Percentiles rank a stretch among this genome's conserved stretches.
Evolutionary conservation across 192 early-diverging fungal species (phyloP).

Genomic region (Coemansia sp.): DNA sequence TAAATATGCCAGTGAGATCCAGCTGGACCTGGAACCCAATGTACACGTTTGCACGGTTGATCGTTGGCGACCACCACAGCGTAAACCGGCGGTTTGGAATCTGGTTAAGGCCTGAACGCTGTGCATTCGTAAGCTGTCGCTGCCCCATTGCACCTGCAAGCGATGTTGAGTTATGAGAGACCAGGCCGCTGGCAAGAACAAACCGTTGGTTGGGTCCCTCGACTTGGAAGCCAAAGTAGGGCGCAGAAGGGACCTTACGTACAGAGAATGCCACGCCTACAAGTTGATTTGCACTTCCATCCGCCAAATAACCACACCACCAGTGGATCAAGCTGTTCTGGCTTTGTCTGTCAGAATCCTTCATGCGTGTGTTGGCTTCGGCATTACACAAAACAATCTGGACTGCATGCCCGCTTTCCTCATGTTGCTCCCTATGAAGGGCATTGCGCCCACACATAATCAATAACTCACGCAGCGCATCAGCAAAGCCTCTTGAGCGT

Average conservation of each 20-base stretch:
- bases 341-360: not conserved
- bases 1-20: conserved; percentile 99
- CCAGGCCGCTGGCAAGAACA: conserved; percentile 50
- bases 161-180: conserved; percentile 59
- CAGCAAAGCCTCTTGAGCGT: not conserved
- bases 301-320: not conserved
- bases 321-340: not conserved
- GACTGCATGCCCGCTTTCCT: not conserved
- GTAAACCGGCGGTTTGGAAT: conserved; percentile 99
- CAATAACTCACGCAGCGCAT: not conserved
- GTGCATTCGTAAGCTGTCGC: conserved; percentile 98
- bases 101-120: conserved; percentile 96
- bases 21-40: conserved; percentile 99
- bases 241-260: conserved; percentile 15
- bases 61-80: conserved; percentile 99
- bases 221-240: conserved; percentile 41
- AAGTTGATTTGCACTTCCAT: not conserved
- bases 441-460: conserved; percentile 1
- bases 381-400: not conserved
- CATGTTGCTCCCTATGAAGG: not conserved
- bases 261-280: conserved; percentile 17
- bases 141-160: conserved; percentile 90
- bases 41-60: conserved; percentile 98
- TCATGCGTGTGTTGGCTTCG: not conserved
- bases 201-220: conserved; percentile 43